A percentile compares a stretch with the other conserved stretches of the same genome.
These are phyloP conservation scores for Nematocida displodere DNA, from an alignment of 371 early-diverging fungal genomes.

Conservation along the genomic window DNA sequence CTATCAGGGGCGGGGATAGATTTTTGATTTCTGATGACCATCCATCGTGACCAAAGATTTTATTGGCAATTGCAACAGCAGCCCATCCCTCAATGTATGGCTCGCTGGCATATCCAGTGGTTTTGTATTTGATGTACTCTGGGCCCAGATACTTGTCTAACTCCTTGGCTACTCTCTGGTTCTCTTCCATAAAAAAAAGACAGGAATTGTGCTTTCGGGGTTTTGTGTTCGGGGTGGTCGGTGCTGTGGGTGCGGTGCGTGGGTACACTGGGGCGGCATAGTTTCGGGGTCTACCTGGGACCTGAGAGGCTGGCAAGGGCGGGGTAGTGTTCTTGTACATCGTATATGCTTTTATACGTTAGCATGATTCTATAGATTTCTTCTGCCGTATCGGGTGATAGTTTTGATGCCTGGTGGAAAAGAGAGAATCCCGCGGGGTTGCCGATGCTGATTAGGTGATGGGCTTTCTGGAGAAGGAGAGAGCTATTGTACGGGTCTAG, in stretches of 20 bases:
- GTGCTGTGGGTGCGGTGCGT: no score
- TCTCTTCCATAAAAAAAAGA: not conserved
- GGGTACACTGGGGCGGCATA: not conserved
- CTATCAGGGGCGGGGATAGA: conserved; percentile 73
- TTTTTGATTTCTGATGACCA: conserved; percentile 78
- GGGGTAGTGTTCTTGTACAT: conserved; percentile 31
- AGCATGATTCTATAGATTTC: conserved; percentile 4
- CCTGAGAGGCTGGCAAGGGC: conserved; percentile 20
- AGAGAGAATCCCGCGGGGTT: conserved; percentile 5
- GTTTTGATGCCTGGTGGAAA: conserved; percentile 13
- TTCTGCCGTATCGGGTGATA: not conserved
- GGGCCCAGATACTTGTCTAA: conserved; percentile 67
- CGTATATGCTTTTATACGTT: conserved; percentile 30
- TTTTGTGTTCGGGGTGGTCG: not conserved
- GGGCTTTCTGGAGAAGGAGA: conserved; percentile 19
- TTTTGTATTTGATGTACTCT: conserved; percentile 67
- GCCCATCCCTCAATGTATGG: conserved; percentile 84
- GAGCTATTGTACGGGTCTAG: conserved; percentile 29
- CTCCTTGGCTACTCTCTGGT: not conserved
- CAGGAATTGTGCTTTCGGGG: not conserved
- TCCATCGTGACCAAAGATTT: conserved; percentile 90
- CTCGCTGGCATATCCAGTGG: conserved; percentile 65
- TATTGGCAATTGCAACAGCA: conserved; percentile 81
- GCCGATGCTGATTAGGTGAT: conserved; percentile 1
- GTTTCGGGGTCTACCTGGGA: not conserved